Evolutionary conservation across 148 eudicot genomes (phyloP).

Genomic region (Selenicereus undatus): DNA sequence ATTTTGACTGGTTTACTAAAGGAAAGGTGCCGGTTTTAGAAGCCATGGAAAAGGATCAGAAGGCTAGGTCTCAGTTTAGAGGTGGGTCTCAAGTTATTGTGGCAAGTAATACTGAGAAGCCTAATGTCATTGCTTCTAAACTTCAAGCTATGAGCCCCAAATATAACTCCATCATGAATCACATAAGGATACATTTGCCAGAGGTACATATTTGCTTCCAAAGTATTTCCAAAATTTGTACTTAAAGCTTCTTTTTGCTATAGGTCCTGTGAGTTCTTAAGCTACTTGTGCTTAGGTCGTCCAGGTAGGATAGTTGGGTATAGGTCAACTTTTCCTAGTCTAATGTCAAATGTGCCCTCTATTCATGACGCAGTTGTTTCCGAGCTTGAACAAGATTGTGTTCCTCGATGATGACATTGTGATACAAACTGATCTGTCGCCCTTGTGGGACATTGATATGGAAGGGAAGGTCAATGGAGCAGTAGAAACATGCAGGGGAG

Average conservation of each 20-base stretch:
- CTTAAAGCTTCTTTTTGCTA: no score
- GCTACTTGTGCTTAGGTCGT: no score
- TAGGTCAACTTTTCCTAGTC: background rate
- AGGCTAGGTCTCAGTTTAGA: constrained; percentile 69
- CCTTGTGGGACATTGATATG: constrained; percentile 86
- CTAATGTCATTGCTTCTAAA: constrained; percentile 81
- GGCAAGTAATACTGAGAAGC: constrained; percentile 67
- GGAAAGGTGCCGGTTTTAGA: constrained; percentile 92
- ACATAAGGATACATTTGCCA: constrained; percentile 69
- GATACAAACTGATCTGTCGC: constrained; percentile 77
- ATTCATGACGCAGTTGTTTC: constrained; percentile 60
- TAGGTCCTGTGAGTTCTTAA: no score
- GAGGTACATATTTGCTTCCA: constrained; percentile 49
- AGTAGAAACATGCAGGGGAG: constrained; percentile 83
- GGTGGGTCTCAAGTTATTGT: constrained; percentile 92
- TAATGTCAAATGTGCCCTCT: background rate
- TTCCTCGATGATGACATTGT: constrained; percentile 91
- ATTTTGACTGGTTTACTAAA: constrained; percentile 90
- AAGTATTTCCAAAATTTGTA: background rate
- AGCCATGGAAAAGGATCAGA: constrained; percentile 92
- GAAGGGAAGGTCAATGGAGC: constrained; percentile 88
- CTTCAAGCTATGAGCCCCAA: constrained; percentile 84
- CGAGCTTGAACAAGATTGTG: constrained; percentile 70
- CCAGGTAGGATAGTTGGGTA: no score
- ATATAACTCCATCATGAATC: constrained; percentile 85